Conservation (phyloP, 2,329 filamentous ascomycete species). For the Fusarium vanettenii region DNA sequence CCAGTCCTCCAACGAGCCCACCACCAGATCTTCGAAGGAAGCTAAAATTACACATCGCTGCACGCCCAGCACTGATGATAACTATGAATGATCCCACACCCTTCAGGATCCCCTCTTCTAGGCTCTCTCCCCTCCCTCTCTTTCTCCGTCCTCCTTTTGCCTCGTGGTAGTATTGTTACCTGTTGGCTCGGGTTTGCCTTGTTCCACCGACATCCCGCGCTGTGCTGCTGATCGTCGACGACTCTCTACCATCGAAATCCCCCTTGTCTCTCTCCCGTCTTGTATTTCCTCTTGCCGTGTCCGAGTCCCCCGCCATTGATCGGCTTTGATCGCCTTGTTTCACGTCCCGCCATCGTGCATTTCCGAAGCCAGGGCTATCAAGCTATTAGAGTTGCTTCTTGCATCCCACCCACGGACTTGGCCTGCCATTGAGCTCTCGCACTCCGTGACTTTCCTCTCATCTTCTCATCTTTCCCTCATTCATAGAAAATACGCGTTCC, state of each 20-base stretch:
- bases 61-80: conserved; percentile 23
- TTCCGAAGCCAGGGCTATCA: conserved; percentile 13
- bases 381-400: conserved; percentile 25
- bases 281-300: conserved; percentile 19
- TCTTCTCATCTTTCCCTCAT: neutral
- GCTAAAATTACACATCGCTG: conserved; percentile 32
- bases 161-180: neutral
- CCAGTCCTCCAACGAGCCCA: conserved; percentile 15
- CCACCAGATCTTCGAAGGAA: conserved; percentile 37
- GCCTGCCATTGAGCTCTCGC: neutral
- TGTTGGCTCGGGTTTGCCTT: conserved; percentile 22
- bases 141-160: conserved; percentile 12
- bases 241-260: conserved; percentile 17
- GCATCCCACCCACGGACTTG: neutral
- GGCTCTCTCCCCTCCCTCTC: conserved; percentile 8
- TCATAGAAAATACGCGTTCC: neutral
- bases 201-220: conserved; percentile 24
- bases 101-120: conserved; percentile 16
- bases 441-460: neutral
- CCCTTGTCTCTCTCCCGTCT: conserved; percentile 17
- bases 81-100: conserved; percentile 31
- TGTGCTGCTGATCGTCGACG: conserved; percentile 35
- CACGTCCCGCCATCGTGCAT: conserved; percentile 9
- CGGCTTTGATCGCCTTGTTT: conserved; percentile 33
- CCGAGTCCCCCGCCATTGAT: conserved; percentile 28